Evolutionary conservation across 2,329 filamentous ascomycete species (phyloP).

Genomic region (Parasarocladium wereldwijsianum): DNA sequence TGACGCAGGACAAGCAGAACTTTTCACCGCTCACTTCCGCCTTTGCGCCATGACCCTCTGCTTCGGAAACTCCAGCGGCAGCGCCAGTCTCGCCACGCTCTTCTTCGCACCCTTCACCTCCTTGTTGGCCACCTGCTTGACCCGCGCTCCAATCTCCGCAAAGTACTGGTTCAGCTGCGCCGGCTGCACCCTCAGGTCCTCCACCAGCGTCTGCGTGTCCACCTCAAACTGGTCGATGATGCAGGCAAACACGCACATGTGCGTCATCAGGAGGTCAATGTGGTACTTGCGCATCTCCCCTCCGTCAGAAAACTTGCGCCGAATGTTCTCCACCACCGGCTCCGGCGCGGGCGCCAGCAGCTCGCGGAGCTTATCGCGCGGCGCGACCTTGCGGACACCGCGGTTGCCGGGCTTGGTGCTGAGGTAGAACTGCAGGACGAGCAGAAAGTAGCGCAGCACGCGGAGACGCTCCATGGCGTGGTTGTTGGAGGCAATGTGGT

Average conservation of each 20-base stretch:
- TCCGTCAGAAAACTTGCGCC: constrained; percentile 52
- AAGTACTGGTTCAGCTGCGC: constrained; percentile 60
- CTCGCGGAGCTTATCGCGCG: constrained; percentile 45
- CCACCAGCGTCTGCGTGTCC: constrained; percentile 52
- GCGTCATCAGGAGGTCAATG: constrained; percentile 55
- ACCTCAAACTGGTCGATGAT: constrained; percentile 62
- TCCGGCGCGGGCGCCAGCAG: constrained; percentile 42
- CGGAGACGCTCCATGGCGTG: constrained; percentile 38
- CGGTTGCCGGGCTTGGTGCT: constrained; percentile 29
- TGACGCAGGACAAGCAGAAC: no score
- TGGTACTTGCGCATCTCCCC: constrained; percentile 57
- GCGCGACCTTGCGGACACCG: constrained; percentile 36
- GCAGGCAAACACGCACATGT: constrained; percentile 56
- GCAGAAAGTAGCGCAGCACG: constrained; percentile 44
- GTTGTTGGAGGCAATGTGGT: constrained; percentile 35
- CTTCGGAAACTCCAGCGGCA: constrained; percentile 78
- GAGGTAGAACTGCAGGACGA: constrained; percentile 39
- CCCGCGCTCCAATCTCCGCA: constrained; percentile 57
- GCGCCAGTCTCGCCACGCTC: constrained; percentile 34
- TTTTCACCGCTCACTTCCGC: no score
- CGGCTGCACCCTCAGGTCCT: constrained; percentile 59
- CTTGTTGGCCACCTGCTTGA: constrained; percentile 45
- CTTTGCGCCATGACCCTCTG: no score
- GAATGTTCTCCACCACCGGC: constrained; percentile 49
- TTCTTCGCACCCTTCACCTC: not conserved